These are phyloP conservation scores for Raphidocelis subcapitata DNA, from an alignment of 139 green algal species.

Conservation along the genomic window DNA sequence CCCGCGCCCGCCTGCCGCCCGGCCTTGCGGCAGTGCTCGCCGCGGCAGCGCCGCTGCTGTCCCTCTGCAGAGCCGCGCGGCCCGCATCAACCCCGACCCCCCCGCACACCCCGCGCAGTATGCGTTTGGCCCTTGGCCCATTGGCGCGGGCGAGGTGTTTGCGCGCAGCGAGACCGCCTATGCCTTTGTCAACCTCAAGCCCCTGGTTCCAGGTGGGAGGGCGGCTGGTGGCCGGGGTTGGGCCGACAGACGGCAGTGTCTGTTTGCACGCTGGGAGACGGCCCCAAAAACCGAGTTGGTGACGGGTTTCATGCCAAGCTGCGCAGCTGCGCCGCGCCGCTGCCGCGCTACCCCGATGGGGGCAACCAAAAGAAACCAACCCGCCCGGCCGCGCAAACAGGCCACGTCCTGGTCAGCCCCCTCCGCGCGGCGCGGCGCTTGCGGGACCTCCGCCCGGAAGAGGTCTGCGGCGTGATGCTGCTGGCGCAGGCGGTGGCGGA, in stretches of 20 bases:
- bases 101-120: too few species aligned
- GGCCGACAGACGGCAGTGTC: background rate
- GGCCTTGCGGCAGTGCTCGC: too few species aligned
- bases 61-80: too few species aligned
- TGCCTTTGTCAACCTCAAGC: constrained; percentile 97
- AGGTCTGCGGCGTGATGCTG: constrained; percentile 89
- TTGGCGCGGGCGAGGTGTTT: constrained; percentile 79
- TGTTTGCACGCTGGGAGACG: background rate
- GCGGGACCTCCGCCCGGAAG: constrained; percentile 68
- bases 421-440: constrained; percentile 76
- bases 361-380: background rate
- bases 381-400: constrained; percentile 27
- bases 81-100: too few species aligned
- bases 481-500: constrained; percentile 22
- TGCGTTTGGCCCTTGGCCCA: constrained; percentile 71
- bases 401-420: constrained; percentile 92
- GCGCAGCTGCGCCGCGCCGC: background rate
- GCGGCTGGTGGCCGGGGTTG: background rate
- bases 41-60: too few species aligned
- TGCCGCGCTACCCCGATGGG: background rate
- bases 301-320: background rate
- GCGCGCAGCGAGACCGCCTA: constrained; percentile 59
- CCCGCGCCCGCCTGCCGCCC: too few species aligned
- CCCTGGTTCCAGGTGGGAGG: constrained; percentile 79
- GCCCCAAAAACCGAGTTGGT: background rate